Evolutionary conservation across 2,329 filamentous ascomycete species (phyloP).

Genomic region (Talaromyces sp.): DNA sequence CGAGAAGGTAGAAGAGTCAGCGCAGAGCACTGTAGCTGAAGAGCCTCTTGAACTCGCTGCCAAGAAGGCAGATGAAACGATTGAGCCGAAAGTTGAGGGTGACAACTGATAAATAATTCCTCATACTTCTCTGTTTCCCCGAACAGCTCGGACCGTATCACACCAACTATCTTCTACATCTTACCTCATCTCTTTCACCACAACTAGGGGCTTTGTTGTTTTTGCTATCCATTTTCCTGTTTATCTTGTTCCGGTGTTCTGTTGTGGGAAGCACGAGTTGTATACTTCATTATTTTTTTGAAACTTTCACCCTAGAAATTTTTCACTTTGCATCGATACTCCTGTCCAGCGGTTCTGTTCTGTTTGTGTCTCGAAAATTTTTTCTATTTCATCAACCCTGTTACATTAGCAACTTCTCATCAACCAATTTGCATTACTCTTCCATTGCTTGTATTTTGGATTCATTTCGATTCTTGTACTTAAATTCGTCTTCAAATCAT

Average conservation of each 20-base stretch:
- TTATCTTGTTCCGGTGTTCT: neutral
- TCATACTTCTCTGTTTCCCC: neutral
- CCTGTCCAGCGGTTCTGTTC: constrained; percentile 11
- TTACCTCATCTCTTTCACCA: neutral
- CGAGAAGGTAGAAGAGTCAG: constrained; percentile 2
- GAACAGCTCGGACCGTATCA: neutral
- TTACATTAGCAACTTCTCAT: neutral
- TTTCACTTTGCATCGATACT: constrained; percentile 13
- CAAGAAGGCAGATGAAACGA: neutral
- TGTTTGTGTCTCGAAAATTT: neutral
- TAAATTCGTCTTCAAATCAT: neutral
- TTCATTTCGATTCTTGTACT: constrained; percentile 1
- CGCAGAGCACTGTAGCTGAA: neutral
- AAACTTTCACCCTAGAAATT: neutral
- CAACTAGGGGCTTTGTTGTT: neutral
- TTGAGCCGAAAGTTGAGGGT: neutral
- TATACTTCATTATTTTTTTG: neutral
- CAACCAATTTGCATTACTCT: neutral
- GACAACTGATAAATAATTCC: neutral
- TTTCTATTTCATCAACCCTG: neutral
- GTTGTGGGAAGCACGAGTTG: neutral
- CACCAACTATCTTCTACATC: neutral
- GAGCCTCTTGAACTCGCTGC: neutral
- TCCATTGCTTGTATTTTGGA: neutral
- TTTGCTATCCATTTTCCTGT: neutral